Conservation (phyloP, 768 basidiomycete genomes). For the Chalciporus sphaerocephalus region DNA sequence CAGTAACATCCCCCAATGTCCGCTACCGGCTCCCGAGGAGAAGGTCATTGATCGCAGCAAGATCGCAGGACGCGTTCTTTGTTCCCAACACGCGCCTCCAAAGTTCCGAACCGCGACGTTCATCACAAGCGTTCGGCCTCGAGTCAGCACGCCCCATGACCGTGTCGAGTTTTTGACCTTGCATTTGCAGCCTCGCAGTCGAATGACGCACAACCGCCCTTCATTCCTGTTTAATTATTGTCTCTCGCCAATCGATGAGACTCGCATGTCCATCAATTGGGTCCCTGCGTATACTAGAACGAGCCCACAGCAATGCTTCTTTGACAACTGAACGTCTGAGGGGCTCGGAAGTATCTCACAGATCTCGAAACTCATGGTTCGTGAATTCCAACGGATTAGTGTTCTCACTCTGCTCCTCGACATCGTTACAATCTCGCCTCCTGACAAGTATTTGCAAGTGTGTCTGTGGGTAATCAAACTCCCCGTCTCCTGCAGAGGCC, state of each 20-base stretch:
- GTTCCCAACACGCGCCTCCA: background rate
- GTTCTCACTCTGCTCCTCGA: background rate
- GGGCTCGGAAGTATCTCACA: too few relatives aligned
- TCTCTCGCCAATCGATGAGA: background rate
- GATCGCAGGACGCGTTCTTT: background rate
- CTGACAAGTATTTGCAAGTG: background rate
- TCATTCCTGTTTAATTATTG: background rate
- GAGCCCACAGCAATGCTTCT: background rate
- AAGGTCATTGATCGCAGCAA: background rate
- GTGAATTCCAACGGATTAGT: background rate
- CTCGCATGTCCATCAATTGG: background rate
- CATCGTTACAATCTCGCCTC: background rate
- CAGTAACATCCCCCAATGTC: background rate
- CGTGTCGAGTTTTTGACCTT: background rate
- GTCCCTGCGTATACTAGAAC: background rate
- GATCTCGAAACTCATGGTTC: too few relatives aligned
- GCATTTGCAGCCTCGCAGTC: background rate
- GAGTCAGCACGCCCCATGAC: background rate
- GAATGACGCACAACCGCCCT: background rate
- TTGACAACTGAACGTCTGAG: too few relatives aligned
- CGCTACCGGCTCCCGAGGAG: background rate
- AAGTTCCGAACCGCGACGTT: background rate
- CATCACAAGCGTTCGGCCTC: background rate
- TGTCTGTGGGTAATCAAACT: background rate
- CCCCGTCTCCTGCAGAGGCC: background rate